phyloP scores from a whole-genome alignment of 768 basidiomycete species.

The Lyophyllum decastes region DNA sequence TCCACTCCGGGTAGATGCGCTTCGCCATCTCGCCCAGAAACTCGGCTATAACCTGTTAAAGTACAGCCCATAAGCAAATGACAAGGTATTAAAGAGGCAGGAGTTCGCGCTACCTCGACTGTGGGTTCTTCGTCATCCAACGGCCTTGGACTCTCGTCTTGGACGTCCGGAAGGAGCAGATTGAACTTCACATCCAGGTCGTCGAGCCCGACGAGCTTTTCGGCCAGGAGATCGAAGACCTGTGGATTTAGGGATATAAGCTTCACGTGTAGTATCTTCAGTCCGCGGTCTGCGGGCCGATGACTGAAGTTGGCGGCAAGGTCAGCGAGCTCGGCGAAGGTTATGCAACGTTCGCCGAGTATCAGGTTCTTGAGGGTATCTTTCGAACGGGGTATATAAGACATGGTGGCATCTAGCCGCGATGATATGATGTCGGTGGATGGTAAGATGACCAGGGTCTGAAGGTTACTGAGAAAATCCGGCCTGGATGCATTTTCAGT shows the following conservation, averaged over 20 bases:
- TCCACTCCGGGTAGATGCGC: slow-evolving; percentile 9
- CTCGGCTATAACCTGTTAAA: slow-evolving; percentile 2
- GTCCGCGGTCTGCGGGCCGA: slow-evolving; percentile 14
- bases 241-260: slow-evolving; percentile 21
- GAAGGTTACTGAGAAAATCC: slow-evolving; percentile 6
- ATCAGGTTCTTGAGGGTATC: slow-evolving; percentile 15
- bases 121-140: slow-evolving; percentile 10
- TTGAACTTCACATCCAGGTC: slow-evolving; percentile 20
- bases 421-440: slow-evolving; percentile 7
- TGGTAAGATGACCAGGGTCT: slow-evolving; percentile 12
- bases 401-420: slow-evolving; percentile 2
- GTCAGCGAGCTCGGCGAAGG: slow-evolving; percentile 11
- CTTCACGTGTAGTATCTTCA: slow-evolving; percentile 20
- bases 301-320: slow-evolving; percentile 17
- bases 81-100: background rate
- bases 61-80: background rate
- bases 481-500: slow-evolving; percentile 2
- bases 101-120: background rate
- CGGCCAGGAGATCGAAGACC: slow-evolving; percentile 25
- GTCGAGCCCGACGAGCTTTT: slow-evolving; percentile 21
- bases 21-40: slow-evolving; percentile 11
- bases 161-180: slow-evolving; percentile 7
- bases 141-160: slow-evolving; percentile 8
- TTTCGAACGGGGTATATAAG: slow-evolving; percentile 10
- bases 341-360: slow-evolving; percentile 10